phyloP scores from a whole-genome alignment of 768 basidiomycete species.

The Mycena amicta region DNA sequence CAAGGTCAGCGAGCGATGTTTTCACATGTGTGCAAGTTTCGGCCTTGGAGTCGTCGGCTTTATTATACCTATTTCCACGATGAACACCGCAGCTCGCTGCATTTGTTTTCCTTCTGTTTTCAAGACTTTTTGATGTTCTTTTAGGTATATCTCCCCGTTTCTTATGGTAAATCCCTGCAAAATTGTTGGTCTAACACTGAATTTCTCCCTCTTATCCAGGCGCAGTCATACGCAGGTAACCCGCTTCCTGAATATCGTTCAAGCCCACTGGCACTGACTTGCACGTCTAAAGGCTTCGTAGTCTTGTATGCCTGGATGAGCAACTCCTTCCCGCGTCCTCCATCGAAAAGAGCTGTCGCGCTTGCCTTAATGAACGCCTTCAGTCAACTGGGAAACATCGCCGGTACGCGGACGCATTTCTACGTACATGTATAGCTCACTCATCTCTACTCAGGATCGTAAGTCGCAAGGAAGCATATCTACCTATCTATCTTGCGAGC shows the following conservation, averaged over 20 bases:
- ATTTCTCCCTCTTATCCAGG: too few species aligned
- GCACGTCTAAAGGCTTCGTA: too few species aligned
- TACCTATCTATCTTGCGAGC: too few species aligned
- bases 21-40: constrained; percentile 62
- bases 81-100: constrained; percentile 71
- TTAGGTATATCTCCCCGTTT: constrained; percentile 61
- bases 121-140: not conserved
- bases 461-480: too few species aligned
- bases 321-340: constrained; percentile 66
- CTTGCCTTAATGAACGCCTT: constrained; percentile 81
- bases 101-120: constrained; percentile 40
- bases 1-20: constrained; percentile 70
- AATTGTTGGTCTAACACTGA: too few species aligned
- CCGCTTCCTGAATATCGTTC: too few species aligned
- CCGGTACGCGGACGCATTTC: constrained; percentile 34
- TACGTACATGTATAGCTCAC: too few species aligned
- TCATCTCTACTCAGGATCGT: constrained; percentile 48
- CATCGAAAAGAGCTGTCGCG: constrained; percentile 82
- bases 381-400: constrained; percentile 81
- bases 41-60: constrained; percentile 72
- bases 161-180: too few species aligned
- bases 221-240: constrained; percentile 76
- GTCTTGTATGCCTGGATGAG: constrained; percentile 57
- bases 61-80: constrained; percentile 69
- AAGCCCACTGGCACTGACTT: too few species aligned